Base-by-base conservation (phyloP, 495 filamentous ascomycete genomes). In the Hyaloscypha variabilis region DNA sequence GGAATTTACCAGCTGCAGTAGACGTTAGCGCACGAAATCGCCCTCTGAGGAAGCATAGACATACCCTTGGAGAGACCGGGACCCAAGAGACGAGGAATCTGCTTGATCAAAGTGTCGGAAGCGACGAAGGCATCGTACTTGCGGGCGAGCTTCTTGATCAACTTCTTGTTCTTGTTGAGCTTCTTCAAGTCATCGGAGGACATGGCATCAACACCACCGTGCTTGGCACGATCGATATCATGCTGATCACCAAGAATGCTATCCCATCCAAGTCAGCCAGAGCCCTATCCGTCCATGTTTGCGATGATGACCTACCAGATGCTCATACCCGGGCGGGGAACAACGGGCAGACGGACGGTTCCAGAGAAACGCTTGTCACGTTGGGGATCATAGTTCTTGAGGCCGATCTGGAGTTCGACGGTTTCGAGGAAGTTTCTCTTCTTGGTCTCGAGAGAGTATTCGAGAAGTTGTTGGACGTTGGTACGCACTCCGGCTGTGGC, bases 81-180 rank as follows among this genome's bases (percentile, higher is more conserved):
- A 76, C 95, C 95, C 72, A 99, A 82, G 74, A 99, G 93, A 96
- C 95, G 95, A 69, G 95, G 95, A 75, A 99, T 98, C 87, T 98
- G 96, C 87, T 96, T 97, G 88, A 99, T 96, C 71, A 99, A 82
- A 76, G 89, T 81, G 75, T 99, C 95, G 77, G 94, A 97, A 76
- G 95, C 90, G 76, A 99, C 81, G 84, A 99, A 99, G 71, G 94
- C 94, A 83, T 99, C 96, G 88, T 99, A 98, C 85, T 98, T 98
- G 85, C 93, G 92, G 69, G 95, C 96, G 67, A 99, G 91, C 89
- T 98, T 99, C 91, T 99, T 99, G 90, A 99, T 97, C 73, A 99
- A 88, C 89, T 99, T 99, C 90, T 99, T 99, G 91, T 99, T 99
- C 91, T 98, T 99, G 89, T 99, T 99, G 70, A 99, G 91, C 90